phyloP scores from a whole-genome alignment of 345 rosid species.

The Eucalyptus cloeziana region DNA sequence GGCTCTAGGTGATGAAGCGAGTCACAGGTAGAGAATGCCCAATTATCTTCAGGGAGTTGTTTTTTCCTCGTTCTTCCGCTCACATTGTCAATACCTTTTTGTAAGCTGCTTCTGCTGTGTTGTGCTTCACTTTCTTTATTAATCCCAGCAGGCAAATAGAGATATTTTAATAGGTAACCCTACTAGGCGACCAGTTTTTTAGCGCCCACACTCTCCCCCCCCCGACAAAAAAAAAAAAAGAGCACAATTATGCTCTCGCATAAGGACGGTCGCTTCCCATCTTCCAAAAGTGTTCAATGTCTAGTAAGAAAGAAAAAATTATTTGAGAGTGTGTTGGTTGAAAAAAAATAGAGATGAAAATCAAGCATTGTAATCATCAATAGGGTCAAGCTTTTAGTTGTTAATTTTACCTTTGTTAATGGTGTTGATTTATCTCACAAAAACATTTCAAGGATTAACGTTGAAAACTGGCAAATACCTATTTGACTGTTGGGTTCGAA shows the following conservation, averaged over 20 bases:
- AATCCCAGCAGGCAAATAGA: neutral
- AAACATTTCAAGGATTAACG: neutral
- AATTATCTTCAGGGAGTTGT: neutral
- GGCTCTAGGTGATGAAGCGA: neutral
- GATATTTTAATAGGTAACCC: neutral
- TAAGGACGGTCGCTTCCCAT: neutral
- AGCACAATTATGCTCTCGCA: neutral
- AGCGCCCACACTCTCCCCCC: neutral
- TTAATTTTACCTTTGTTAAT: neutral
- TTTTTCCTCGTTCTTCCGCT: neutral
- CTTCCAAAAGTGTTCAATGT: neutral
- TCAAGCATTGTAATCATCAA: neutral
- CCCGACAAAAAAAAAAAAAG: too few relatives aligned
- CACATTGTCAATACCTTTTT: neutral
- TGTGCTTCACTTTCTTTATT: neutral
- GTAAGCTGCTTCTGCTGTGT: neutral
- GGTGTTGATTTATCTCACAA: neutral
- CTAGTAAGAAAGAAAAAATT: neutral
- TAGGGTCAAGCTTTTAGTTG: neutral
- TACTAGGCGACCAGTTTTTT: neutral
- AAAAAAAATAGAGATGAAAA: neutral
- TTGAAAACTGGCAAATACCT: neutral
- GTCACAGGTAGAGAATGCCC: neutral
- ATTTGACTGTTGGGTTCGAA: neutral
- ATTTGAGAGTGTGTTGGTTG: neutral